Evolutionary conservation across 352 stramenopile species (phyloP).

Genomic region (Pythium chondricola): DNA sequence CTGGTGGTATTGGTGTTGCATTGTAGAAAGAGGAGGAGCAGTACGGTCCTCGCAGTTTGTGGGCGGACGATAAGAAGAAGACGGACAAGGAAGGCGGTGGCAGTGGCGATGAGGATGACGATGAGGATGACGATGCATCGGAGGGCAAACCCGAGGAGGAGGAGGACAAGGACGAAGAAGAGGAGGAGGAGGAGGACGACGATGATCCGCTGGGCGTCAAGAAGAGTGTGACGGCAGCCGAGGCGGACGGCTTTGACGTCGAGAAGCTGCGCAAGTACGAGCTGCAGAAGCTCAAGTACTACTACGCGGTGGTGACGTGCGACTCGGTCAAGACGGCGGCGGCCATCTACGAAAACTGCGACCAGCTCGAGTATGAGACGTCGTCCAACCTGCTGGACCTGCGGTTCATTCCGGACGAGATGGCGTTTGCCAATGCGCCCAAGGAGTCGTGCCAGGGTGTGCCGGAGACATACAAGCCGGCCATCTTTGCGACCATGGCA

Average conservation of each 20-base stretch:
- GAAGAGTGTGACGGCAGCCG: conserved; percentile 47
- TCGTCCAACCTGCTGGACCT: conserved; percentile 94
- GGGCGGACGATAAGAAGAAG: conserved; percentile 32
- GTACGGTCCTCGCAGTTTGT: conserved; percentile 57
- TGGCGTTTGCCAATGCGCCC: conserved; percentile 81
- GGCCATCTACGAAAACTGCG: conserved; percentile 92
- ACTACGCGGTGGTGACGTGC: conserved; percentile 96
- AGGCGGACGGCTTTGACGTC: conserved; percentile 84
- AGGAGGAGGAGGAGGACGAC: conserved; percentile 51
- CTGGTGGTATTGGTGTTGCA: neutral
- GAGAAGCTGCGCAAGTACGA: conserved; percentile 97
- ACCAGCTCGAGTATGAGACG: conserved; percentile 97
- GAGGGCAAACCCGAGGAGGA: conserved; percentile 17
- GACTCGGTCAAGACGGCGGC: conserved; percentile 87
- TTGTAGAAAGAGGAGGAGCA: conserved; percentile 75
- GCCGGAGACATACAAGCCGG: conserved; percentile 92
- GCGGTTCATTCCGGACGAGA: conserved; percentile 90
- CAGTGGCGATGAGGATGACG: conserved; percentile 15
- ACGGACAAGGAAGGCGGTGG: conserved; percentile 1
- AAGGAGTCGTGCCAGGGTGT: conserved; percentile 82
- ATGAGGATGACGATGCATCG: conserved; percentile 17
- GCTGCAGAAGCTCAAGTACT: conserved; percentile 97
- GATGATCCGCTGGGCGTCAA: conserved; percentile 67
- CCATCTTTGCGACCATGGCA: conserved; percentile 91
- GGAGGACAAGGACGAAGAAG: conserved; percentile 20